Percentiles rank a stretch among this genome's conserved stretches.
Evolutionary conservation across 139 green algal genomes (phyloP).

Genomic region (Coelastrella sp.): DNA sequence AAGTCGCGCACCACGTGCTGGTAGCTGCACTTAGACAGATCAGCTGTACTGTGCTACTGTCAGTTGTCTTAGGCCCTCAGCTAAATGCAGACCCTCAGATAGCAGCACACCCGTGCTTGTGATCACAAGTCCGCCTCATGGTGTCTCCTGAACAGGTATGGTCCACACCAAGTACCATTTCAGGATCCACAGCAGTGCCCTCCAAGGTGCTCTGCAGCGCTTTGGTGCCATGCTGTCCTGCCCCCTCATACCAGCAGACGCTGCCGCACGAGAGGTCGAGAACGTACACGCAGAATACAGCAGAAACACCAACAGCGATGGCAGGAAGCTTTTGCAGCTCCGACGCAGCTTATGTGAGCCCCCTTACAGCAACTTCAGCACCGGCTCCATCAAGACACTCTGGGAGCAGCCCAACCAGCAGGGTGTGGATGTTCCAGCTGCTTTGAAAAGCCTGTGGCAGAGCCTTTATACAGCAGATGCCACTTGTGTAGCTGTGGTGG

Average conservation of each 20-base stretch:
- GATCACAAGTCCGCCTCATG: no score
- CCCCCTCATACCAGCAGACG: conserved; percentile 55
- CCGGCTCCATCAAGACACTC: conserved; percentile 60
- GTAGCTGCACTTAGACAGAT: no score
- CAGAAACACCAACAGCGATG: conserved; percentile 68
- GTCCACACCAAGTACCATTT: conserved; percentile 71
- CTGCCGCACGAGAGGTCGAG: conserved; percentile 57
- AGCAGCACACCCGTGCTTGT: no score
- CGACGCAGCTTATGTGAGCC: conserved; percentile 35
- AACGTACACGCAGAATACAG: conserved; percentile 54
- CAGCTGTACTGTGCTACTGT: no score
- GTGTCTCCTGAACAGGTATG: conserved; percentile 56
- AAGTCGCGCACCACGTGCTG: no score
- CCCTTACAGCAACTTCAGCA: conserved; percentile 57
- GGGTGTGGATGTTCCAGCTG: conserved; percentile 43
- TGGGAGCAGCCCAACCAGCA: conserved; percentile 45
- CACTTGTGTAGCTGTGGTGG: conserved; percentile 54
- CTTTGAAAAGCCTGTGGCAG: conserved; percentile 58
- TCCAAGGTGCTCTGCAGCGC: conserved; percentile 59
- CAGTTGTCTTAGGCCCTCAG: no score
- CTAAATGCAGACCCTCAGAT: no score
- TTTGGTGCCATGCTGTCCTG: conserved; percentile 57
- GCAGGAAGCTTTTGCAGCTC: conserved; percentile 65
- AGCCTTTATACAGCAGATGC: conserved; percentile 16
- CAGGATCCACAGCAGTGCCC: conserved; percentile 50